Evolutionary conservation across 345 rosid genomes (phyloP).

Genomic region (Lenwebbia sp.): DNA sequence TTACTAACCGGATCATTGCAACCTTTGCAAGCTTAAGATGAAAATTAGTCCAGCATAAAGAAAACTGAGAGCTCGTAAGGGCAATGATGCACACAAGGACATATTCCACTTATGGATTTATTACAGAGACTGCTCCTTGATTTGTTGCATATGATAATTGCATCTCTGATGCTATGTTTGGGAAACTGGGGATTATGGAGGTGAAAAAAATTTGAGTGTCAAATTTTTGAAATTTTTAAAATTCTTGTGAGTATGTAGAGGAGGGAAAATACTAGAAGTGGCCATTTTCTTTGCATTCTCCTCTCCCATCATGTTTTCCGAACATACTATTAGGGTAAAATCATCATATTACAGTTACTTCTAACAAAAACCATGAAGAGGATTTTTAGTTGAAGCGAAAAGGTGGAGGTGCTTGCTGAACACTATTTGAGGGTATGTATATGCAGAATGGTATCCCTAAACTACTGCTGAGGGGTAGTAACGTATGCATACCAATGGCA

Average conservation of each 20-base stretch:
- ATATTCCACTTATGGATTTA: neutral
- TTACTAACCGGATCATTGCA: neutral
- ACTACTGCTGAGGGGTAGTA: neutral
- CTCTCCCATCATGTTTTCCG: neutral
- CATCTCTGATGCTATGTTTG: neutral
- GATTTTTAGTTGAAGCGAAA: neutral
- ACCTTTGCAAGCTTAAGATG: neutral
- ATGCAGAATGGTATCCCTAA: neutral
- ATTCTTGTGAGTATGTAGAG: neutral
- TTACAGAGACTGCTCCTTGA: neutral
- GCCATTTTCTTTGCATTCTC: neutral
- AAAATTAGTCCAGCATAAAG: neutral
- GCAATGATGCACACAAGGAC: neutral
- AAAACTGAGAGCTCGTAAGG: neutral
- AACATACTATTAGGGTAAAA: neutral
- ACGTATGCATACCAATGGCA: slow-evolving; percentile 56
- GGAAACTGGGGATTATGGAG: neutral
- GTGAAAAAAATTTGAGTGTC: neutral
- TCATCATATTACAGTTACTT: neutral
- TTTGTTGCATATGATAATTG: neutral
- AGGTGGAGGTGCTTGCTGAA: neutral
- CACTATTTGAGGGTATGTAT: neutral
- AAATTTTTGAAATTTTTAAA: neutral
- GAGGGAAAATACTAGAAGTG: neutral
- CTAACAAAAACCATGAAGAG: neutral